Base-by-base conservation (phyloP, 371 early-diverging fungal genomes). In the Mortierella sp. region DNA sequence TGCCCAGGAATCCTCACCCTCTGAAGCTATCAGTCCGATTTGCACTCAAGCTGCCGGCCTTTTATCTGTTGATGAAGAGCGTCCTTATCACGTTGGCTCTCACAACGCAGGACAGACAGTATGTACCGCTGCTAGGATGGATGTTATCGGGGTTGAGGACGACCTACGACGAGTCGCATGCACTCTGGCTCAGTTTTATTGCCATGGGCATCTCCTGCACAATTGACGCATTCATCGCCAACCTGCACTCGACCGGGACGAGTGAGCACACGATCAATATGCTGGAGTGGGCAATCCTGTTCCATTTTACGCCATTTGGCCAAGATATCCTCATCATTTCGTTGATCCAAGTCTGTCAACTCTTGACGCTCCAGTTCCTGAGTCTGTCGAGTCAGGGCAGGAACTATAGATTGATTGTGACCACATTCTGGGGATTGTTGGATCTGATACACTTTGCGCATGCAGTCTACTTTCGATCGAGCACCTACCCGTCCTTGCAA, bases 211-310 rank as follows among this genome's bases (percentile, higher is more conserved):
- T 70, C 39, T 69, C 70, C 28, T 64, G 65, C 30, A 73, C 69
- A 1, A 43, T 60, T 42, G 79, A 79, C 14, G 68, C 79, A 4
- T 79, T 79, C 49, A 56, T 70, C 55, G 49, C 58, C 44, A 71
- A 78, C 52, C 46, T 78, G 48, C 56, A 78, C 49, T 52, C 43
- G 34, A 44, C 41, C 8, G 63, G 63, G 6, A 43, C 37, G 28
- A 43, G 42, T 43, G 80, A 80, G 24, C 78, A 78, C 27, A 62
- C 79, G 24, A 61, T 63, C 47, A 78, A 57, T 19, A 57, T 81
- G 59, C 55, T 80, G 31, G 81, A 81, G 27, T 80, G 81, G 81
- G 78, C 80, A 6, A 54, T 81, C 37, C 42, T 78, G 49, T 62
- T 70, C 37, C 72, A 81, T 50, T 72, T 80, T 34, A 69, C 75